A percentile compares a stretch with the other conserved stretches of the same genome.
Conservation (phyloP, 441 rosid genomes). For the Adansonia grandidieri region DNA sequence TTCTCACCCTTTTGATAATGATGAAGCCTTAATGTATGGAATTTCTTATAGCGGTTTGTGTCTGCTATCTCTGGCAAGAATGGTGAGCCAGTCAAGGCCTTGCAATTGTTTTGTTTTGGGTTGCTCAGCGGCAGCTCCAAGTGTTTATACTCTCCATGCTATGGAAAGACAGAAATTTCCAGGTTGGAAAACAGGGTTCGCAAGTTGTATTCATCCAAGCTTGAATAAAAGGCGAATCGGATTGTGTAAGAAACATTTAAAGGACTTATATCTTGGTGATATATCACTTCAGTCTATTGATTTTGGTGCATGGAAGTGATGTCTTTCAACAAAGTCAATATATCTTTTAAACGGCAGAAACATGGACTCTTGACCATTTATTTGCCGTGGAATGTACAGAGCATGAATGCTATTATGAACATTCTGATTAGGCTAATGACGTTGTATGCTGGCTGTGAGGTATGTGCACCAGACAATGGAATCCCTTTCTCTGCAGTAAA, state of each 20-base stretch:
- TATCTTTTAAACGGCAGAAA: background rate
- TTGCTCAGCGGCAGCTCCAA: constrained; percentile 68
- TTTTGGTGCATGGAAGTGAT: constrained; percentile 68
- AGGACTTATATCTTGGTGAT: constrained; percentile 66
- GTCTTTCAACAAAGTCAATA: constrained; percentile 2
- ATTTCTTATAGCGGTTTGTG: constrained; percentile 68
- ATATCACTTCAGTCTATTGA: constrained; percentile 86
- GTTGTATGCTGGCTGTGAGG: background rate
- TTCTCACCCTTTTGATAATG: constrained; percentile 46
- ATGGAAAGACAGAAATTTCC: constrained; percentile 97
- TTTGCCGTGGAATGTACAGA: background rate
- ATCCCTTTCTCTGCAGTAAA: no score
- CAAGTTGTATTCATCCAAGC: constrained; percentile 82
- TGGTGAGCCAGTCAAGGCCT: constrained; percentile 69
- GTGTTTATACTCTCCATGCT: constrained; percentile 79
- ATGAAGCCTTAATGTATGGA: constrained; percentile 73
- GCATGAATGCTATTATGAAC: background rate
- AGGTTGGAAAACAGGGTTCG: constrained; percentile 93
- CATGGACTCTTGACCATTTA: background rate
- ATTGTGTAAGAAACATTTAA: constrained; percentile 70
- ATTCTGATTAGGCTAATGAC: background rate
- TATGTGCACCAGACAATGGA: background rate
- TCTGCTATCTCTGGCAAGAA: constrained; percentile 71
- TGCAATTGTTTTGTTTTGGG: constrained; percentile 80
- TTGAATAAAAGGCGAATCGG: constrained; percentile 80